Evolutionary conservation across 768 basidiomycete species (phyloP).

Genomic region (Tephrocybe sp.): DNA sequence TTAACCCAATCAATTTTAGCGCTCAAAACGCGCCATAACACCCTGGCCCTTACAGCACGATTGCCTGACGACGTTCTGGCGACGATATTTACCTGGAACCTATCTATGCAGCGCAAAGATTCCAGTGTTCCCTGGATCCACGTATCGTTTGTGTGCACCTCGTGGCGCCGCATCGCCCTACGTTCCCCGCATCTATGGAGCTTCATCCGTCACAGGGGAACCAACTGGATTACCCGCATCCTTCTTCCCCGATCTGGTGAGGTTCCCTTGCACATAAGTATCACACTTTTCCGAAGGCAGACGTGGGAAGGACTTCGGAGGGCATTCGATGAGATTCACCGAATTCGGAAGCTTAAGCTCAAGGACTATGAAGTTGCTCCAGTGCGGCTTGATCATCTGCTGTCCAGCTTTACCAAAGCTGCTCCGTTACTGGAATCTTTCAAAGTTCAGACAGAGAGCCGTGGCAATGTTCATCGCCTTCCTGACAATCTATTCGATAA

Average conservation of each 20-base stretch:
- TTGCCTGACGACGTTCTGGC: neutral
- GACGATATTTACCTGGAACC: neutral
- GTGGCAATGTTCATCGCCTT: neutral
- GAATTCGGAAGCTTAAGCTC: neutral
- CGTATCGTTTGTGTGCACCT: neutral
- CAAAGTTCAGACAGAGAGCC: neutral
- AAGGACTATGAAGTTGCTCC: neutral
- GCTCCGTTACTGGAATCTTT: neutral
- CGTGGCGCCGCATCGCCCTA: constrained; percentile 2
- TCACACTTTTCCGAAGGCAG: neutral
- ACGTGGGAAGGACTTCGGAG: neutral
- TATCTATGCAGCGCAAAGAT: neutral
- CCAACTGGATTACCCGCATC: neutral
- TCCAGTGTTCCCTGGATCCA: neutral
- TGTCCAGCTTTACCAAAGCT: neutral
- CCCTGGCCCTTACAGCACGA: neutral
- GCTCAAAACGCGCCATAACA: neutral
- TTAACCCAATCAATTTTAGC: neutral
- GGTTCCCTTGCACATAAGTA: neutral
- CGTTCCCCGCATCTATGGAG: neutral
- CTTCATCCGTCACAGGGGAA: neutral
- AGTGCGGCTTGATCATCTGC: neutral
- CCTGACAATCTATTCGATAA: neutral
- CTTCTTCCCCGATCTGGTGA: neutral
- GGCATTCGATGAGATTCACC: neutral